Percentiles rank a stretch among this genome's conserved stretches.
phyloP scores from a whole-genome alignment of 306 rosid genomes.

The Cucumis melo region DNA sequence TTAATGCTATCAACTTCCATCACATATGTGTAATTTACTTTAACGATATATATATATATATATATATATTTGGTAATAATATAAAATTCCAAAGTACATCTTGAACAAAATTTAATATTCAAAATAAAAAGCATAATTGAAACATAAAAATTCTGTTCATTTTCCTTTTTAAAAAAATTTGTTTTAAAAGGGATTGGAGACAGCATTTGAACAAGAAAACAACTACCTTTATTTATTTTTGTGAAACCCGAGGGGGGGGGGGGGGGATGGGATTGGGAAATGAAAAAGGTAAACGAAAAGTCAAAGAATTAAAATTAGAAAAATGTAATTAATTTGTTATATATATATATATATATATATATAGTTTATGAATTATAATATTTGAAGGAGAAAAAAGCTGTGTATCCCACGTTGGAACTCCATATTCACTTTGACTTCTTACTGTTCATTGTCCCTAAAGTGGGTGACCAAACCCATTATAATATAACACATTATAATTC shows the following conservation, averaged over 20 bases:
- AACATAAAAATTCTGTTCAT: too few species aligned
- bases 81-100: too few species aligned
- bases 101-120: too few species aligned
- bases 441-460: background rate
- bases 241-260: background rate
- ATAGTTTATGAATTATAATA: too few species aligned
- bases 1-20: too few species aligned
- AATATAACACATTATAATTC: background rate
- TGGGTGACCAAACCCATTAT: background rate
- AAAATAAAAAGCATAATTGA: too few species aligned
- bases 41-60: too few species aligned
- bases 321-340: background rate
- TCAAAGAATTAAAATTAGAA: background rate
- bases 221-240: background rate
- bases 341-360: too few species aligned
- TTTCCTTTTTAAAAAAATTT: too few species aligned
- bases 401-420: constrained; percentile 4
- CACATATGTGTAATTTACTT: too few species aligned
- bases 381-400: background rate
- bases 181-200: background rate
- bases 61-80: too few species aligned
- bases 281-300: background rate
- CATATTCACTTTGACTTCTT: constrained; percentile 1
- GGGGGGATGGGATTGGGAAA: background rate
- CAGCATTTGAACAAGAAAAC: constrained; percentile 1